Evolutionary conservation across 2,329 filamentous ascomycete species (phyloP), one percentile per base, ranked within the genome.

Genomic region (Tolypocladium ovalisporum): DNA sequence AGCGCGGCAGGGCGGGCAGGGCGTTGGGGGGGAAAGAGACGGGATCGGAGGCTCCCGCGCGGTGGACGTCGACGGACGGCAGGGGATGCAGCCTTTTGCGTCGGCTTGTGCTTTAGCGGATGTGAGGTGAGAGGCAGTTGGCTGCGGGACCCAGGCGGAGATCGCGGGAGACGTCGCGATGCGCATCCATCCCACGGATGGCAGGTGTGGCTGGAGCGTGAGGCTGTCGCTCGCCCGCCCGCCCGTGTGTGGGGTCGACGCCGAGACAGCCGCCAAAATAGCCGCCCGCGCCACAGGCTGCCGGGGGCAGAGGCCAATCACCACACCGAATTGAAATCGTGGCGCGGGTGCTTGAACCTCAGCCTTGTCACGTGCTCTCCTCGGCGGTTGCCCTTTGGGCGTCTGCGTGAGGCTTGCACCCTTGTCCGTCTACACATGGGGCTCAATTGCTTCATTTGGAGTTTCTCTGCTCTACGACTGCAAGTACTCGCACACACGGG

Each of bases 401-500:
- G n/a, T n/a, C n/a, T n/a, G n/a, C n/a, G n/a, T n/a, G n/a, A n/a
- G n/a, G n/a, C n/a, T n/a, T n/a, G n/a, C n/a, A n/a, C n/a, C n/a
- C n/a, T n/a, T n/a, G n/a, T n/a, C n/a, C n/a, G n/a, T n/a, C n/a
- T n/a, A n/a, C n/a, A n/a, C n/a, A n/a, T n/a, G n/a, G 35, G 35
- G 35, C 35, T 36, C 35, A 8, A 36, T 5, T 36, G 4, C 35
- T 12, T 2, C 35, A 15, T 39, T n/a, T 39, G 5, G 13, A 39
- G 13, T n/a, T 40, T n/a, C 1, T n/a, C 19, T 24, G 12, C n/a
- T 17, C n/a, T 42, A 65, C 15, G 64, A 59, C 35, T 77, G 68
- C 58, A 82, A 60, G 64, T 76, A 82, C 44, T 73, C 70, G 61
- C 75, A 76, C 0, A 79, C 74, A 10, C 68, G 66, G 63, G 72